Evolutionary conservation across 345 rosid genomes (phyloP).

Genomic region (Hirschfeldia incana): DNA sequence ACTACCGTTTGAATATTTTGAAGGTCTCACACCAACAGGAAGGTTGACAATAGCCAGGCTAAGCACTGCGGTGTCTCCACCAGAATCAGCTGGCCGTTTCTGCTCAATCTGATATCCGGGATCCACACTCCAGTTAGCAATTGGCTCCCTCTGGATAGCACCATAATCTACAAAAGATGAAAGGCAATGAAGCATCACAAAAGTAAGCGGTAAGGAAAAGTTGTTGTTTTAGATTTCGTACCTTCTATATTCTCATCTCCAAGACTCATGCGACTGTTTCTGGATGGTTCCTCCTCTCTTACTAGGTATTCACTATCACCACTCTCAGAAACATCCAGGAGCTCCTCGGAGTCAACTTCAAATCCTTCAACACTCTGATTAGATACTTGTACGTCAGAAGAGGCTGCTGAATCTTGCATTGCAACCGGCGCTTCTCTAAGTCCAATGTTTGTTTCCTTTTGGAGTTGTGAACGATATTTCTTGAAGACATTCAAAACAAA

Average conservation of each 20-base stretch:
- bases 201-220: too few species aligned
- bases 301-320: slow-evolving; percentile 44
- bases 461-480: slow-evolving; percentile 42
- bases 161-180: slow-evolving; percentile 55
- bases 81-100: slow-evolving; percentile 59
- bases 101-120: slow-evolving; percentile 66
- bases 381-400: slow-evolving; percentile 31
- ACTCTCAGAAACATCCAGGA: slow-evolving; percentile 28
- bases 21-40: slow-evolving; percentile 85
- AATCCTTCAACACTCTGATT: slow-evolving; percentile 38
- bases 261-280: slow-evolving; percentile 30
- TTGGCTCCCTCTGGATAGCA: slow-evolving; percentile 65
- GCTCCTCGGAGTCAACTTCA: slow-evolving; percentile 41
- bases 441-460: slow-evolving; percentile 34
- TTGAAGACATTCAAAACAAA: slow-evolving; percentile 57
- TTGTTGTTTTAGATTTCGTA: slow-evolving; percentile 36
- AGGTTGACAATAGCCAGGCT: slow-evolving; percentile 65
- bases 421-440: slow-evolving; percentile 25
- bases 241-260: slow-evolving; percentile 59
- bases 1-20: slow-evolving; percentile 47
- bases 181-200: too few species aligned
- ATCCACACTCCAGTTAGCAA: slow-evolving; percentile 62
- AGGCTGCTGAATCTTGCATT: slow-evolving; percentile 30
- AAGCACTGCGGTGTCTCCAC: slow-evolving; percentile 51
- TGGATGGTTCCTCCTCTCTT: slow-evolving; percentile 38